These are phyloP conservation scores for Fusarium sp. DNA, from an alignment of 2,329 filamentous ascomycete species.

Conservation along the genomic window DNA sequence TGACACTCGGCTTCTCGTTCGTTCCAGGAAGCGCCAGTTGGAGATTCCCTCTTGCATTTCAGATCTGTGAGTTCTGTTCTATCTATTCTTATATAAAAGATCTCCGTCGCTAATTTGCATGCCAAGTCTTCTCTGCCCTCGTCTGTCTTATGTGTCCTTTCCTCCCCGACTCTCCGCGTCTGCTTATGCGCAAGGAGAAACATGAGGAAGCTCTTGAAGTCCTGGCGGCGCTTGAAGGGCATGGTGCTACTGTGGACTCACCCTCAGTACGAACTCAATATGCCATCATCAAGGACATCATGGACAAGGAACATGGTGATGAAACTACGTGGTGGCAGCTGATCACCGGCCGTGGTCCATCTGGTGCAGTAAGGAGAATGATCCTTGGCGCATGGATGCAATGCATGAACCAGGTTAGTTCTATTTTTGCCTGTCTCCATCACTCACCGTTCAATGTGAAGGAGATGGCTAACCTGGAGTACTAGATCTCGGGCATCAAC, in stretches of 20 bases:
- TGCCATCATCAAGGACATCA: not conserved
- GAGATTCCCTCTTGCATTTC: not conserved
- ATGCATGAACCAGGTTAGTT: not conserved
- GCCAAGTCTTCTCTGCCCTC: not conserved
- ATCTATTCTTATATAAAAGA: fast-evolving
- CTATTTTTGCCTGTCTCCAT: not conserved
- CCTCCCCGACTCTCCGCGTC: not conserved
- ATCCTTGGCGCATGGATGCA: not conserved
- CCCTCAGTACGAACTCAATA: not conserved
- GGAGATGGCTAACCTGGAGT: not conserved
- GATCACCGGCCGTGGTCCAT: not conserved
- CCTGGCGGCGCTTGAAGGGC: not conserved
- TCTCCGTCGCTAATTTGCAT: not conserved
- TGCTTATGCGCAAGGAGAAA: not conserved
- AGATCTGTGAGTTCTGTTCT: not conserved
- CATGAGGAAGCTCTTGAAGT: not conserved
- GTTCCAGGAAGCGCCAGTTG: not conserved
- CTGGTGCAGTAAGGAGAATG: not conserved
- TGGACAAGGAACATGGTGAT: not conserved
- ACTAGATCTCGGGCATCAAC: not conserved
- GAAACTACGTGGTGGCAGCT: not conserved
- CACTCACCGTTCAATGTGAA: not conserved
- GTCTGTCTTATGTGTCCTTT: not conserved
- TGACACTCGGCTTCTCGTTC: not conserved
- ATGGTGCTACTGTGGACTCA: not conserved